Percentiles rank a stretch among this genome's conserved stretches.
Conservation (phyloP, 257 asterid species). For the Jasminum sambac region DNA sequence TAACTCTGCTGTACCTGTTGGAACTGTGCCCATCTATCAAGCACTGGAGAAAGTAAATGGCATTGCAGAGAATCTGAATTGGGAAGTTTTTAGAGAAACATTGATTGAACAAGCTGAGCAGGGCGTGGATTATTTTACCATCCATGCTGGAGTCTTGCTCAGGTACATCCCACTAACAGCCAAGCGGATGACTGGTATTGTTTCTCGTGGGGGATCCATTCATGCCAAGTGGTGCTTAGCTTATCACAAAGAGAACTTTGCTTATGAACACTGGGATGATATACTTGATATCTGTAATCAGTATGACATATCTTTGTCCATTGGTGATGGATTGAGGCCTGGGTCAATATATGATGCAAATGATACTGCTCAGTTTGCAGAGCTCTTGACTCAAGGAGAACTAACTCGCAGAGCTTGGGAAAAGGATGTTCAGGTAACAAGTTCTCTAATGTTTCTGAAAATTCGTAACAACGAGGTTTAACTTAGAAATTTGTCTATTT, state of each 20-base stretch:
- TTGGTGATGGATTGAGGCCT: constrained; percentile 96
- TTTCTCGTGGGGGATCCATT: constrained; percentile 95
- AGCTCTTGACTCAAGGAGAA: constrained; percentile 94
- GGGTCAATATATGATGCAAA: constrained; percentile 96
- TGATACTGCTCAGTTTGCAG: constrained; percentile 93
- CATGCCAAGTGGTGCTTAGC: constrained; percentile 98
- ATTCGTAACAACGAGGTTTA: background rate
- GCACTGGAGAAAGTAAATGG: constrained; percentile 93
- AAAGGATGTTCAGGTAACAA: constrained; percentile 88
- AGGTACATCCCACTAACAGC: constrained; percentile 93
- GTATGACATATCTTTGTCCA: constrained; percentile 82
- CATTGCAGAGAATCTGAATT: constrained; percentile 81
- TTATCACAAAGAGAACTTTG: constrained; percentile 91
- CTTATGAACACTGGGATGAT: constrained; percentile 97
- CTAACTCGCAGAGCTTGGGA: constrained; percentile 94
- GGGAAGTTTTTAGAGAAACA: constrained; percentile 91
- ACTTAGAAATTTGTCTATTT: background rate
- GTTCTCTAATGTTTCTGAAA: background rate
- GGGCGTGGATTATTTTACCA: constrained; percentile 95
- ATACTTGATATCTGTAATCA: constrained; percentile 90
- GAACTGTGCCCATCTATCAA: constrained; percentile 95
- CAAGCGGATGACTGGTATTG: constrained; percentile 90
- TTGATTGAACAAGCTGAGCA: constrained; percentile 97
- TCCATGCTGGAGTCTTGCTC: constrained; percentile 92
- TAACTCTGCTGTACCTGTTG: constrained; percentile 94